Percentiles rank a stretch among this genome's conserved stretches.
Conservation (phyloP, 2,329 filamentous ascomycete genomes). For the Apiospora marii region DNA sequence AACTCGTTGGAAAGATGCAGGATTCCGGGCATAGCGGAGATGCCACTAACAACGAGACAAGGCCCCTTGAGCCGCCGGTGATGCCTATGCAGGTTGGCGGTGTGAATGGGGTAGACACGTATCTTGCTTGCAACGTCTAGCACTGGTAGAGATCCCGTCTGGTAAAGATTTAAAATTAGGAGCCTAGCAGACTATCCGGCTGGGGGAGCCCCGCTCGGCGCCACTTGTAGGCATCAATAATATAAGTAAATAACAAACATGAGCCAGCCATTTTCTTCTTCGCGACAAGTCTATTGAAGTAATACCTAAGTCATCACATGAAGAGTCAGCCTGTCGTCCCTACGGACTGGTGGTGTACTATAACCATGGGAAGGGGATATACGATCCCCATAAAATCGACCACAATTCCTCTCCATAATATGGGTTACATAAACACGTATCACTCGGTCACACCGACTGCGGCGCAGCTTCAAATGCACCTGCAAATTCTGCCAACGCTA, state of each 20-base stretch:
- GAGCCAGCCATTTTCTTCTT: neutral
- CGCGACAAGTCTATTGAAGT: neutral
- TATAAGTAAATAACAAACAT: neutral
- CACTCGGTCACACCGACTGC: neutral
- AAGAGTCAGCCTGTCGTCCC: neutral
- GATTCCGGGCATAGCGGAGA: neutral
- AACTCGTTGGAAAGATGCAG: constrained; percentile 12
- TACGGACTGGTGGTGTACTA: neutral
- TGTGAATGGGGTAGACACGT: neutral
- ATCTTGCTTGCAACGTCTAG: neutral
- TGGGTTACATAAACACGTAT: neutral
- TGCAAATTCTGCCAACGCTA: neutral
- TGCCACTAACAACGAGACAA: neutral
- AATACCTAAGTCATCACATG: neutral
- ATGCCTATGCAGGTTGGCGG: neutral
- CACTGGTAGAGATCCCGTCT: neutral
- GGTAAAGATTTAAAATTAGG: neutral
- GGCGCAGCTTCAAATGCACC: neutral
- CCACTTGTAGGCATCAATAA: neutral
- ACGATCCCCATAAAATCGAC: neutral
- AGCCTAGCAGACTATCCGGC: neutral
- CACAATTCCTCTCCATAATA: neutral
- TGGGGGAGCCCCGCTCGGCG: neutral
- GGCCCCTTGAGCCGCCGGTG: neutral
- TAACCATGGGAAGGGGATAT: neutral